Percentiles rank a stretch among this genome's conserved stretches.
phyloP scores from a whole-genome alignment of 1,284 basidiomycete genomes.

The Mrakiaceae sp. region DNA sequence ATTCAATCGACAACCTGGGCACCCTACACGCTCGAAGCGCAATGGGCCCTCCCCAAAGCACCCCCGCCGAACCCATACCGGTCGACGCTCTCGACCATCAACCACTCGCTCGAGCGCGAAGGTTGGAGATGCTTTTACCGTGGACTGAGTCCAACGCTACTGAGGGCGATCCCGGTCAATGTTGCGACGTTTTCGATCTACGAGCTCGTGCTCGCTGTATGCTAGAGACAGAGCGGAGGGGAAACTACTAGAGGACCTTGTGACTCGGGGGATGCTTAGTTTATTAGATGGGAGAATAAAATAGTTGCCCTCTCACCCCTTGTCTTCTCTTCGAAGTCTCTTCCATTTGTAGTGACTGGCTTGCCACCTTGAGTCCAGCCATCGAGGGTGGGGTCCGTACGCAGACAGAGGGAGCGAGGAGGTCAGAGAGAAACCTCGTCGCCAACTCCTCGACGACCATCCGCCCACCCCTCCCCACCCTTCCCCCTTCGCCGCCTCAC shows the following conservation, averaged over 20 bases:
- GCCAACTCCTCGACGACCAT: not conserved
- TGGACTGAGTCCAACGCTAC: constrained; percentile 9
- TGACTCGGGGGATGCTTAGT: too few relatives aligned
- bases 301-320: too few relatives aligned
- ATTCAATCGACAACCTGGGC: not conserved
- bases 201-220: not conserved
- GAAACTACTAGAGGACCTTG: too few relatives aligned
- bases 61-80: not conserved
- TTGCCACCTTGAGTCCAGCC: too few relatives aligned
- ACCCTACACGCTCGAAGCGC: not conserved
- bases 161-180: constrained; percentile 9
- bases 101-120: not conserved
- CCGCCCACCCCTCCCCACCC: not conserved
- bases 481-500: not conserved
- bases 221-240: not conserved
- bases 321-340: too few relatives aligned
- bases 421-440: not conserved
- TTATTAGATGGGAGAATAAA: too few relatives aligned
- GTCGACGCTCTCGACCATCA: not conserved
- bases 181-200: not conserved
- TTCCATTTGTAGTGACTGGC: too few relatives aligned
- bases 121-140: constrained; percentile 3
- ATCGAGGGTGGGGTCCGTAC: too few relatives aligned
- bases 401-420: not conserved
- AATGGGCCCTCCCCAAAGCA: not conserved